A percentile compares a stretch with the other conserved stretches of the same genome.
These are phyloP conservation scores for Agrocybe pediades DNA, from an alignment of 768 basidiomycete genomes.

Conservation along the genomic window DNA sequence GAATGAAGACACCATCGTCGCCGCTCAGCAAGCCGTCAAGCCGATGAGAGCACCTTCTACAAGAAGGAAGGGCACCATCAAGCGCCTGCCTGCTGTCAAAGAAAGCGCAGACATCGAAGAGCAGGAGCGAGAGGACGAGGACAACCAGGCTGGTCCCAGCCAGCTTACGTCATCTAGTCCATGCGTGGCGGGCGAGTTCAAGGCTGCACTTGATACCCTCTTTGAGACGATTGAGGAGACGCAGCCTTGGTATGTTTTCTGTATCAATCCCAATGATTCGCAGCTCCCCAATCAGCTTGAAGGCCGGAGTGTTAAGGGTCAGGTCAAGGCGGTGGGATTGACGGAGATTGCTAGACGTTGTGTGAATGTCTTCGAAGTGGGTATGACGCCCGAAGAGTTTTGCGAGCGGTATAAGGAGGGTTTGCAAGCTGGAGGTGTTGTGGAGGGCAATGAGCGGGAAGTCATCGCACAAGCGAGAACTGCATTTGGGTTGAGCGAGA, in stretches of 20 bases:
- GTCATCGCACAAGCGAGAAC: constrained; percentile 60
- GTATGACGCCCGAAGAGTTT: constrained; percentile 86
- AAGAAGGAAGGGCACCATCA: constrained; percentile 74
- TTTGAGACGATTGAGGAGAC: constrained; percentile 89
- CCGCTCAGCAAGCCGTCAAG: constrained; percentile 91
- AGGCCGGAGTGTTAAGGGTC: constrained; percentile 88
- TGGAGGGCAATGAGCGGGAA: constrained; percentile 62
- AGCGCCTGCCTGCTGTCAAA: constrained; percentile 56
- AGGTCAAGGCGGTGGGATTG: constrained; percentile 81
- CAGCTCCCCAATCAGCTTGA: constrained; percentile 95
- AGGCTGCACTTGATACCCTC: constrained; percentile 78
- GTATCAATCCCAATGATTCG: constrained; percentile 93
- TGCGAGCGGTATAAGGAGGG: constrained; percentile 79
- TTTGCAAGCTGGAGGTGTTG: constrained; percentile 54
- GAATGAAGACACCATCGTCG: constrained; percentile 94
- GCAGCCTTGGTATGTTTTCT: constrained; percentile 90
- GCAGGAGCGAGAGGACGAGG: constrained; percentile 54
- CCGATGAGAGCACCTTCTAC: constrained; percentile 94
- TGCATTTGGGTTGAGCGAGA: constrained; percentile 59
- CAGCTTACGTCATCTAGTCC: constrained; percentile 39
- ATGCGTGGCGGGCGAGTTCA: constrained; percentile 89
- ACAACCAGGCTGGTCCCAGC: constrained; percentile 38
- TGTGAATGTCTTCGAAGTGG: constrained; percentile 74
- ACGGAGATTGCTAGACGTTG: constrained; percentile 74
- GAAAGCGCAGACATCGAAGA: constrained; percentile 49